Evolutionary conservation across 2,329 filamentous ascomycete species (phyloP), one percentile per base, ranked within the genome.

Genomic region (Cytospora piceicola): DNA sequence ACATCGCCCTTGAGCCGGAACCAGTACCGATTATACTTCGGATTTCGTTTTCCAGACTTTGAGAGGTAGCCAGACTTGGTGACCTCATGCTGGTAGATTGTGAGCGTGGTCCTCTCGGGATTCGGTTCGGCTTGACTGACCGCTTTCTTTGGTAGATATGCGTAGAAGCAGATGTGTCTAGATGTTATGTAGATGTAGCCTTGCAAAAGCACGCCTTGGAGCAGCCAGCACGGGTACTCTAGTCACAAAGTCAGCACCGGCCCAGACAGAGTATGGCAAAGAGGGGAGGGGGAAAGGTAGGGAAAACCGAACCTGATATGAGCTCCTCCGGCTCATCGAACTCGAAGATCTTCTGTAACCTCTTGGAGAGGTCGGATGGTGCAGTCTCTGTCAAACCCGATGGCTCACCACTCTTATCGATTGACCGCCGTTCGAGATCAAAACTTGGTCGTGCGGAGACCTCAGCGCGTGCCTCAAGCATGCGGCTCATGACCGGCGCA

Each of bases 131-230:
- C 56, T 29, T 51, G 30, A 73, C 88, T 77, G 82, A 91, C 90
- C 60, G 90, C 88, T 82, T 95, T 97, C 81, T 94, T 96, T 8
- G 93, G 93, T n/a, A 98, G 84, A 75, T 97, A 97, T 49, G 95
- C 93, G 75, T 97, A 98, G 76, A 98, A 99, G 78, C 94, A 97
- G 68, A 98, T 91, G 75, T 99, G 95, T 71, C 90, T 91, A 68
- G 90, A 84, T 0, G 95, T 98, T 73, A 99, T 92, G 78, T 98
- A 98, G 85, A 99, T 90, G 75, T 95, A 97, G 7, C 95, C 95
- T 75, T 97, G 93, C 11, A 98, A 84, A 34, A 98, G 81, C 54
- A 97, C 93, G 73, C 91, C 97, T 75, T 97, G 93, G 39, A 98
- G 80, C 49, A 98, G 81, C 89, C 93, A 97, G 78, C 94, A 98